Conservation (phyloP, 163 green algal species). For the Scenedesmus sp. region DNA sequence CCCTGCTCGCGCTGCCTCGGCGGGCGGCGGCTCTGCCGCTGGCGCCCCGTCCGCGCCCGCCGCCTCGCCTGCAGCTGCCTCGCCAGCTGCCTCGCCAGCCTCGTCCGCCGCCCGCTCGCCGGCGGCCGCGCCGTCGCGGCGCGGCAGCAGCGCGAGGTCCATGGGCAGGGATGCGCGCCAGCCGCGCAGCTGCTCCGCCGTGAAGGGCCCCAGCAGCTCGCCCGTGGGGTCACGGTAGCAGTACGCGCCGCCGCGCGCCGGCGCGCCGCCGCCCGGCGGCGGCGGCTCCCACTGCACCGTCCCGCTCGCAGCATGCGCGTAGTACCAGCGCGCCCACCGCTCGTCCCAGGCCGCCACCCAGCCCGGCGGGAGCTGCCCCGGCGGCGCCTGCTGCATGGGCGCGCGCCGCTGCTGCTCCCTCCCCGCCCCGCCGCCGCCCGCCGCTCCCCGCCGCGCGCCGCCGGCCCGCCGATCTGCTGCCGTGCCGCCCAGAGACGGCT, state of each 20-base stretch:
- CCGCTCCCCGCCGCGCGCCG: too few species aligned
- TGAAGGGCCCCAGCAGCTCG: constrained; percentile 32
- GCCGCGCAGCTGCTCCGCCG: constrained; percentile 42
- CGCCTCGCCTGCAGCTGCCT: too few species aligned
- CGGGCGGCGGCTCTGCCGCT: too few species aligned
- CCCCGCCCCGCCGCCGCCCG: too few species aligned
- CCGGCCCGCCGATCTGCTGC: too few species aligned
- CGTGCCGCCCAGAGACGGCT: too few species aligned
- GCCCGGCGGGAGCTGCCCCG: too few species aligned
- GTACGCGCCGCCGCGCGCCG: not conserved
- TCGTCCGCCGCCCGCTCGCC: not conserved
- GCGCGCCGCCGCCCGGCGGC: not conserved
- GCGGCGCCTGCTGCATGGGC: too few species aligned
- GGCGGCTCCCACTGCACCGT: constrained; percentile 27
- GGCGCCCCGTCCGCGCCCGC: too few species aligned
- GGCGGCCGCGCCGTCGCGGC: not conserved
- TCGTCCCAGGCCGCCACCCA: too few species aligned
- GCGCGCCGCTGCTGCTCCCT: too few species aligned
- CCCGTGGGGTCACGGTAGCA: constrained; percentile 31
- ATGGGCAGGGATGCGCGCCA: constrained; percentile 48
- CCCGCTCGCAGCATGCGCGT: not conserved
- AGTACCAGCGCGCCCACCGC: not conserved
- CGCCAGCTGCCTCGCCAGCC: too few species aligned
- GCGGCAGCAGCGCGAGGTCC: constrained; percentile 45
- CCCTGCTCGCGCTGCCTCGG: not conserved